Evolutionary conservation across 192 early-diverging fungal species (phyloP).

Genomic region (Backusella tarrabulga): DNA sequence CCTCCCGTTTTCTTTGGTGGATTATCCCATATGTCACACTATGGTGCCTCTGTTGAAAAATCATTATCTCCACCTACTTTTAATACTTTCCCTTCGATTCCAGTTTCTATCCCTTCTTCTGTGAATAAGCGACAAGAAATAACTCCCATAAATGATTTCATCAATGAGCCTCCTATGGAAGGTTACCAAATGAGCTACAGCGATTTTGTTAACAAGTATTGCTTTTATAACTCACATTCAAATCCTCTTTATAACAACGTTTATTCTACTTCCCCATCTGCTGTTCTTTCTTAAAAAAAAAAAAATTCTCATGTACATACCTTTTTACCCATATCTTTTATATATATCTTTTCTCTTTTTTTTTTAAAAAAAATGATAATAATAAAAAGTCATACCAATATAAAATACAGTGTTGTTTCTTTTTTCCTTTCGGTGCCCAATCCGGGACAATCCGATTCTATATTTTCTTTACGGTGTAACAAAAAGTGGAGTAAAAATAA

Average conservation of each 20-base stretch:
- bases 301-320: not conserved
- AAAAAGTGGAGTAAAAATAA: not conserved
- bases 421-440: not conserved
- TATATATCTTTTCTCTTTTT: not conserved
- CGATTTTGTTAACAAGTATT: conserved; percentile 55
- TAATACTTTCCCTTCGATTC: not conserved
- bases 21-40: not conserved
- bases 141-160: not conserved
- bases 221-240: conserved; percentile 43
- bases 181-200: conserved; percentile 14
- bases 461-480: not conserved
- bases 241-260: not conserved
- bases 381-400: not conserved
- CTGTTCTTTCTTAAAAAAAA: conserved; percentile 10
- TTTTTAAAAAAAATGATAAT: not conserved
- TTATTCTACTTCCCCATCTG: conserved; percentile 6
- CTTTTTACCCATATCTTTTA: conserved; percentile 1
- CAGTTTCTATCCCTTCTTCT: not conserved
- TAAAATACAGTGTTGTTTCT: not conserved
- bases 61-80: not conserved
- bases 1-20: conserved; percentile 7
- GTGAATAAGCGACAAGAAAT: not conserved
- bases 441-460: not conserved
- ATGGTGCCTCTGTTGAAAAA: not conserved
- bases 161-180: not conserved